These are phyloP conservation scores for Lepidium campestre DNA, from an alignment of 441 rosid genomes.

Conservation along the genomic window DNA sequence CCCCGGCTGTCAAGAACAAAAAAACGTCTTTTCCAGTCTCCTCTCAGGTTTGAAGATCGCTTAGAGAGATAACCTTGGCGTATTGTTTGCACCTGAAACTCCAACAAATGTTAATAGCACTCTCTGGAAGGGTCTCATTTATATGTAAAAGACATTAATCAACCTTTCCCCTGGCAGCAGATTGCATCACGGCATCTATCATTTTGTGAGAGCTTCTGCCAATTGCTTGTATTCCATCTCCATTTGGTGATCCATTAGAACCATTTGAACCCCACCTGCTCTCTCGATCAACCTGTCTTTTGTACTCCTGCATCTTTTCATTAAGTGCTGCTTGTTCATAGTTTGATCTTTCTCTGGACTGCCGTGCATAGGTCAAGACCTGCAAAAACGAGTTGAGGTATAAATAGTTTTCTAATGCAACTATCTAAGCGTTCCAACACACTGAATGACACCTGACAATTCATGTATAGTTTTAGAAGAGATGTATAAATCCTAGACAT, in stretches of 20 bases:
- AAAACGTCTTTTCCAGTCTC: conserved; percentile 98
- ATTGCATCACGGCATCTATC: conserved; percentile 99
- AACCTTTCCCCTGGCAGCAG: conserved; percentile 99
- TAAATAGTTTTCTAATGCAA: not conserved
- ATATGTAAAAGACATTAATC: conserved; percentile 4
- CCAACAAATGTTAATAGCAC: conserved; percentile 3
- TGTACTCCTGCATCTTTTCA: conserved; percentile 97
- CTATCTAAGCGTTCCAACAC: conserved; percentile 1
- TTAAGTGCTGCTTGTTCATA: conserved; percentile 94
- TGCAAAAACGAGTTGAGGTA: conserved; percentile 24
- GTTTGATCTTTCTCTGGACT: conserved; percentile 95
- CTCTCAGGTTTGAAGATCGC: conserved; percentile 92
- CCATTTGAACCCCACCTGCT: conserved; percentile 85
- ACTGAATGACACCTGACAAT: not conserved
- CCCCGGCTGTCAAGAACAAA: conserved; percentile 99
- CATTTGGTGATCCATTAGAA: conserved; percentile 93
- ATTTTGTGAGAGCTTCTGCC: conserved; percentile 99
- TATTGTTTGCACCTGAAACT: conserved; percentile 88
- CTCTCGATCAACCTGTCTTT: conserved; percentile 95
- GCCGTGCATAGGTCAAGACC: conserved; percentile 96
- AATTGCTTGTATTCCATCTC: conserved; percentile 96
- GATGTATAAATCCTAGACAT: not conserved
- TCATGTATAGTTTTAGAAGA: not conserved
- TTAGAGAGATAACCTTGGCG: conserved; percentile 98
- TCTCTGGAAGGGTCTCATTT: conserved; percentile 6